A percentile compares a stretch with the other conserved stretches of the same genome.
phyloP scores from a whole-genome alignment of 2,329 filamentous ascomycete species.

The Cladosporium cucumerinum region DNA sequence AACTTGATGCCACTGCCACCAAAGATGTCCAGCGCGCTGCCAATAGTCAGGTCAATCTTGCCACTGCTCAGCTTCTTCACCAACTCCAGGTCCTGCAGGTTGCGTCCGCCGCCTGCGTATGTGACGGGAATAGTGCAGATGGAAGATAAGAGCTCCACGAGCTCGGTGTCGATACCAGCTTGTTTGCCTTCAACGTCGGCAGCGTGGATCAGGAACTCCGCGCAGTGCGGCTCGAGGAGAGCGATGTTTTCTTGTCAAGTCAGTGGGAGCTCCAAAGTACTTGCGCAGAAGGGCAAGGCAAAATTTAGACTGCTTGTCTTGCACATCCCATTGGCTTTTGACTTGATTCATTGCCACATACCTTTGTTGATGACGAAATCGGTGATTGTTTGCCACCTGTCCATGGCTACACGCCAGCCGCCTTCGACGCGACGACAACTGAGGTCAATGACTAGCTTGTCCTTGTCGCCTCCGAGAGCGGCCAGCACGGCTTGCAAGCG shows the following conservation, averaged over 20 bases:
- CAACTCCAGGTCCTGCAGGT: slow-evolving; percentile 74
- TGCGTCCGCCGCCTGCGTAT: slow-evolving; percentile 89
- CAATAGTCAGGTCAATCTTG: slow-evolving; percentile 89
- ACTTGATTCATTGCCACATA: slow-evolving; percentile 37
- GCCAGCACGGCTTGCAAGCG: slow-evolving; percentile 71
- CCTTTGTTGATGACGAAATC: slow-evolving; percentile 91
- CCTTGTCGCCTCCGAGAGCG: slow-evolving; percentile 68
- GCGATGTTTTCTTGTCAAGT: slow-evolving; percentile 66
- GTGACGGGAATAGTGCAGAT: slow-evolving; percentile 95
- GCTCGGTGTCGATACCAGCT: slow-evolving; percentile 79
- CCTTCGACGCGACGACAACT: slow-evolving; percentile 77
- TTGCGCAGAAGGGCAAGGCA: not conserved
- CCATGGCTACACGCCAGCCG: slow-evolving; percentile 95
- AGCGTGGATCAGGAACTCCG: slow-evolving; percentile 94
- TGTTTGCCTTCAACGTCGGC: slow-evolving; percentile 96
- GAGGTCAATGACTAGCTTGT: slow-evolving; percentile 88
- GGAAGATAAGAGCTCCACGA: slow-evolving; percentile 70
- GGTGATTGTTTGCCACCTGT: slow-evolving; percentile 98
- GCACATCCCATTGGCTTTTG: not conserved
- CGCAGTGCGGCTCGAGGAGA: slow-evolving; percentile 83
- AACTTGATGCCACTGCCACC: slow-evolving; percentile 83
- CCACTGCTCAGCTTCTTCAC: slow-evolving; percentile 76
- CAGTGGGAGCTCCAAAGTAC: not conserved
- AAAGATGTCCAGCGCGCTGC: slow-evolving; percentile 93
- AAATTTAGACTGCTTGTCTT: not conserved